These are phyloP conservation scores for Physcia stellaris DNA, from an alignment of 495 filamentous ascomycete species.

Conservation along the genomic window DNA sequence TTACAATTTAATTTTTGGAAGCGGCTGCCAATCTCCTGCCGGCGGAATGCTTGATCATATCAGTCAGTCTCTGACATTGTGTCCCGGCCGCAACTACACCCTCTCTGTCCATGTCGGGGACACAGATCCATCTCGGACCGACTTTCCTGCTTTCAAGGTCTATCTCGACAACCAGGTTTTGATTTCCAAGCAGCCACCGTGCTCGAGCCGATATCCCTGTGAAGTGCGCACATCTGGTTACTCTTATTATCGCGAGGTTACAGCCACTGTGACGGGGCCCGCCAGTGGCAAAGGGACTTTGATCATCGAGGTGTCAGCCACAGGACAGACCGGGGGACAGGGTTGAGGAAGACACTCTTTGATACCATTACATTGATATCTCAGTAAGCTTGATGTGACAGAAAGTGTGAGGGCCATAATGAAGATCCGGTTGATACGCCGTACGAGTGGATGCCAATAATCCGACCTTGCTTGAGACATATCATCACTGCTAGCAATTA, in stretches of 20 bases:
- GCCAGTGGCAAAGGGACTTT: background rate
- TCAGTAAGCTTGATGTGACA: too few relatives aligned
- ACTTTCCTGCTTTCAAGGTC: background rate
- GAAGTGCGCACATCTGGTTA: background rate
- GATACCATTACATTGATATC: background rate
- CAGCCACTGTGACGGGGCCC: background rate
- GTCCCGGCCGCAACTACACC: background rate
- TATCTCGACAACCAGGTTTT: background rate
- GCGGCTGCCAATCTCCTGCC: background rate
- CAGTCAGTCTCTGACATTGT: background rate
- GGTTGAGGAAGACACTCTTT: too few relatives aligned
- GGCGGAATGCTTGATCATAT: background rate
- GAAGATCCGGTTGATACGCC: too few relatives aligned
- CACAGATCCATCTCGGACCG: background rate
- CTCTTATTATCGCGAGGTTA: background rate
- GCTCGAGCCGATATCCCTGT: background rate
- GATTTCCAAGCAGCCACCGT: background rate
- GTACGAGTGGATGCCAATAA: too few relatives aligned
- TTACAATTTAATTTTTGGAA: background rate
- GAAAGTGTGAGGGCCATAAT: too few relatives aligned
- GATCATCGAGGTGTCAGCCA: background rate
- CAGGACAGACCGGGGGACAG: background rate
- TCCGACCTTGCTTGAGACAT: too few relatives aligned
- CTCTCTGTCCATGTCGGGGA: background rate
- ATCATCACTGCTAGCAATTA: too few relatives aligned